Evolutionary conservation across 192 early-diverging fungal species (phyloP), one percentile per base, ranked within the genome.

Genomic region (Gigaspora rosea): DNA sequence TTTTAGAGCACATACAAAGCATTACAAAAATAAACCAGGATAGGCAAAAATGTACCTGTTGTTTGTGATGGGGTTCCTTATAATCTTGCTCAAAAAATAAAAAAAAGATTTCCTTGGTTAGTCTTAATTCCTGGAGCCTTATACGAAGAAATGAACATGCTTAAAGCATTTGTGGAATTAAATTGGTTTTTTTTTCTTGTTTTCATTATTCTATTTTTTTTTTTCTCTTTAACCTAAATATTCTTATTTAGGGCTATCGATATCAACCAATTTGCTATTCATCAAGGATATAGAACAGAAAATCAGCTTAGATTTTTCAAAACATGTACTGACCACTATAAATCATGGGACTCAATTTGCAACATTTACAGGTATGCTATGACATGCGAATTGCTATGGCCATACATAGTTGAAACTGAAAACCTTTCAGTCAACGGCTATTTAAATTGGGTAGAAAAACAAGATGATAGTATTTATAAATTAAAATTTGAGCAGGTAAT

Each of bases 401-500:
- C 65, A 46, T 67, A 67, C 12, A 35, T 67, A 3, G 11, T 8
- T n/a, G 9, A 16, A 13, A 6, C 2, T n/a, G 4, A 8, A 35
- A 67, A 67, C n/a, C 36, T 33, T 13, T 12, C 65, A 41, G 65
- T 48, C 7, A 33, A 67, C 2, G 36, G 41, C 4, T 67, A 67
- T 67, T n/a, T 67, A n/a, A 3, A 8, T 20, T 70, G n/a, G 68
- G 68, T 27, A 6, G 10, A 50, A 22, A 33, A 70, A 15, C 49
- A 70, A 51, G 50, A 49, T 49, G n/a, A 70, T 70, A 3, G 7
- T n/a, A 22, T 51, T 22, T 70, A 51, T 70, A 7, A 70, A 70
- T 11, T 70, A 51, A 70, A 70, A 70, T 70, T 7, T 70, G 3
- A 70, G 49, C 68, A 70, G 36, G 65, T 67, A 67, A 41, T 18